phyloP scores from a whole-genome alignment of 768 basidiomycete species.

The Podaxis rugospora region DNA sequence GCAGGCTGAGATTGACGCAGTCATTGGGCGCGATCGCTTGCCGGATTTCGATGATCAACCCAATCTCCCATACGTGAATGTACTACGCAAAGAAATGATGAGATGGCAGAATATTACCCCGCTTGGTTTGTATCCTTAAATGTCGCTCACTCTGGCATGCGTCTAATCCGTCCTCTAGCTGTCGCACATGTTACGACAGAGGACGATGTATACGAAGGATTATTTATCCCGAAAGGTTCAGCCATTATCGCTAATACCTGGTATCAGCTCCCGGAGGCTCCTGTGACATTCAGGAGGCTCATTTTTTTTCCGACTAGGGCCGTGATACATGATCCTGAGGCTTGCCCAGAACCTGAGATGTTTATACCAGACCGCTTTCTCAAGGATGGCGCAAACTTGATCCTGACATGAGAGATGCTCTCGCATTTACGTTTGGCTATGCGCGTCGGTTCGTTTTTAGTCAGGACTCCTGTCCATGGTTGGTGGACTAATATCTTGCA shows the following conservation, averaged over 20 bases:
- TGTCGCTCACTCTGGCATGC: not conserved
- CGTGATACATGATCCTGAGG: slow-evolving; percentile 25
- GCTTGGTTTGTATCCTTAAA: not conserved
- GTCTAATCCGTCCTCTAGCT: not conserved
- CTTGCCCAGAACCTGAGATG: slow-evolving; percentile 27
- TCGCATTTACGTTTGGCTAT: slow-evolving; percentile 21
- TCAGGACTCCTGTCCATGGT: not conserved
- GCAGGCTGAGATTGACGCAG: slow-evolving; percentile 15
- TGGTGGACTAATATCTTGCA: not conserved
- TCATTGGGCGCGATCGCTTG: slow-evolving; percentile 12
- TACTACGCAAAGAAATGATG: slow-evolving; percentile 13
- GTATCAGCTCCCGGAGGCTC: not conserved
- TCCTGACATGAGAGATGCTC: slow-evolving; percentile 10
- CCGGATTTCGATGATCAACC: slow-evolving; percentile 13
- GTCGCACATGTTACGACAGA: slow-evolving; percentile 13
- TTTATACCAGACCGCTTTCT: slow-evolving; percentile 30
- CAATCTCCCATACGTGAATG: slow-evolving; percentile 13
- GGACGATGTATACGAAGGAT: slow-evolving; percentile 14
- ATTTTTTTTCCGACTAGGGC: slow-evolving; percentile 18
- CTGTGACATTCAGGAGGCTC: not conserved
- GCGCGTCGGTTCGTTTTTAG: slow-evolving; percentile 14
- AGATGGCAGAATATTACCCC: slow-evolving; percentile 2
- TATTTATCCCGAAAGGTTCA: slow-evolving; percentile 1
- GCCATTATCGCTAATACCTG: not conserved
- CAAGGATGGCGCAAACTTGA: slow-evolving; percentile 16